phyloP scores from a whole-genome alignment of 1,284 basidiomycete species.

The Cutaneotrichosporon sp. region DNA sequence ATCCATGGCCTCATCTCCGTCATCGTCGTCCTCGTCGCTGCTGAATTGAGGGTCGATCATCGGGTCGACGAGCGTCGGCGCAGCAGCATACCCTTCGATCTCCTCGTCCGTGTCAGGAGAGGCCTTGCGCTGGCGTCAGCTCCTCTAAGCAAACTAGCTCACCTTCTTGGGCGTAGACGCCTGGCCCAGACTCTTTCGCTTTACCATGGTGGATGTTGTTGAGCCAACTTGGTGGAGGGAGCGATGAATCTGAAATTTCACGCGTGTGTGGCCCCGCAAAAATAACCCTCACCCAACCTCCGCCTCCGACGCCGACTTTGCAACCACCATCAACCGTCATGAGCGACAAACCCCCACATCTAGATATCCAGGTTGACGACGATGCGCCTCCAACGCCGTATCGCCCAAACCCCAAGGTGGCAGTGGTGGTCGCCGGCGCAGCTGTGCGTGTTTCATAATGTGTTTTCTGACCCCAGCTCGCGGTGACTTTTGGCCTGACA shows the following conservation, averaged over 20 bases:
- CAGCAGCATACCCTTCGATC: conserved; percentile 19
- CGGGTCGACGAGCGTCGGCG: conserved; percentile 25
- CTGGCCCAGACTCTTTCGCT: conserved; percentile 21
- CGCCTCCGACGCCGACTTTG: conserved; percentile 6
- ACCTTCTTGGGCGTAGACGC: conserved; percentile 21
- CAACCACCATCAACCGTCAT: neutral
- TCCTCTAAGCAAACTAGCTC: neutral
- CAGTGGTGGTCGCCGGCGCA: conserved; percentile 43
- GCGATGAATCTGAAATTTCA: conserved; percentile 13
- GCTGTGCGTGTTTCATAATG: conserved; percentile 30
- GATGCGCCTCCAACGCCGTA: conserved; percentile 15
- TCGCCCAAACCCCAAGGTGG: conserved; percentile 40
- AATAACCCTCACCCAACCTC: neutral
- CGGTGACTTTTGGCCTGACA: conserved; percentile 41
- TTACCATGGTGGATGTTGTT: conserved; percentile 23
- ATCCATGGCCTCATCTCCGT: conserved; percentile 28
- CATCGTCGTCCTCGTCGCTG: conserved; percentile 28
- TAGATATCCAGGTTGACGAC: conserved; percentile 6
- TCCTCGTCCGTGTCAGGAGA: conserved; percentile 29
- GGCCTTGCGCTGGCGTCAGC: conserved; percentile 21
- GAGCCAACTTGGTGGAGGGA: neutral
- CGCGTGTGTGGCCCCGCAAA: conserved; percentile 22
- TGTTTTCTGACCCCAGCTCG: conserved; percentile 30
- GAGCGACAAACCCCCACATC: conserved; percentile 3
- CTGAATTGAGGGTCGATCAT: conserved; percentile 28